Percentiles rank a stretch among this genome's conserved stretches.
Conservation (phyloP, 2,329 filamentous ascomycete species). For the Emergomyces pasteurianus region DNA sequence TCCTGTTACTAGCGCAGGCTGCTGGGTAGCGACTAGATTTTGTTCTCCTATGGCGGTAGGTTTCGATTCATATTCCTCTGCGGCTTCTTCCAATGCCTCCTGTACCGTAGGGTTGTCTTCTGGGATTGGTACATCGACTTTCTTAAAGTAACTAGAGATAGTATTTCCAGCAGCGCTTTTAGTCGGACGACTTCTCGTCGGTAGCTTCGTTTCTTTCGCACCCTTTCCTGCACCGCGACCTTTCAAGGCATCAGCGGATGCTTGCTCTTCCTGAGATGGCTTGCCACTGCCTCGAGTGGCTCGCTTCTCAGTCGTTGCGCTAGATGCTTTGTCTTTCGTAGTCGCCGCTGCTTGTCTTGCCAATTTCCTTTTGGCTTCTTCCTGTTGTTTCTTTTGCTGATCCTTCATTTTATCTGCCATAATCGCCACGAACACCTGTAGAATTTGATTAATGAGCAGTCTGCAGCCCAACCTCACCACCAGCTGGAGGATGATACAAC, state of each 20-base stretch:
- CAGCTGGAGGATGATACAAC: constrained; percentile 3
- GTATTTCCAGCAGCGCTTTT: constrained; percentile 24
- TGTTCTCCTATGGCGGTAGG: constrained; percentile 51
- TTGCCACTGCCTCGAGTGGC: constrained; percentile 23
- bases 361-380: constrained; percentile 28
- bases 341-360: constrained; percentile 22
- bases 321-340: constrained; percentile 14
- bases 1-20: constrained; percentile 73
- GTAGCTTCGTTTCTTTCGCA: constrained; percentile 10
- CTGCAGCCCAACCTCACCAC: not conserved
- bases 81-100: constrained; percentile 47
- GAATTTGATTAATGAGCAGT: not conserved
- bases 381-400: constrained; percentile 32
- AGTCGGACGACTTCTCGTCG: constrained; percentile 21
- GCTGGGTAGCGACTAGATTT: constrained; percentile 64
- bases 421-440: constrained; percentile 36
- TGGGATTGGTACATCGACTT: constrained; percentile 43
- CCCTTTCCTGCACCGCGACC: not conserved
- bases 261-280: constrained; percentile 11
- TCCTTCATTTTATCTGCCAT: constrained; percentile 40
- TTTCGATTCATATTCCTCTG: constrained; percentile 45
- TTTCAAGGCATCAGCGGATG: constrained; percentile 8
- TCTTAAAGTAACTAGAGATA: constrained; percentile 51
- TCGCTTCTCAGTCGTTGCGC: constrained; percentile 15
- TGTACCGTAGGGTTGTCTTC: constrained; percentile 42